A percentile compares a stretch with the other conserved stretches of the same genome.
phyloP scores from a whole-genome alignment of 75 land plant genomes.

The Pinus taeda region DNA sequence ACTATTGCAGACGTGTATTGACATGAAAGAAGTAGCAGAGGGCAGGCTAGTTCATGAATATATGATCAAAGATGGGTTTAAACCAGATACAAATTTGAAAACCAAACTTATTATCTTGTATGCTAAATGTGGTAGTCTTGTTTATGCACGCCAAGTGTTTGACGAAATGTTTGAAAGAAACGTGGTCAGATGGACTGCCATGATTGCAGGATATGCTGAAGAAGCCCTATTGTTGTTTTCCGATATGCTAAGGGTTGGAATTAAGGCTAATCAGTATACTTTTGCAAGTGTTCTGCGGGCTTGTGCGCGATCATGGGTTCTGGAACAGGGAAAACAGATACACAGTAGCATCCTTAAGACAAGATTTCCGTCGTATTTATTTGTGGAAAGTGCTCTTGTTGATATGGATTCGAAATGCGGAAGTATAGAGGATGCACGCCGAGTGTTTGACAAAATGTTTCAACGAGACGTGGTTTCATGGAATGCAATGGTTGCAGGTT shows the following conservation, averaged over 20 bases:
- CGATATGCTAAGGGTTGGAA: conserved; percentile 22
- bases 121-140: neutral
- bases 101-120: neutral
- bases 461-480: conserved; percentile 45
- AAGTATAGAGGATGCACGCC: conserved; percentile 20
- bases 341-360: conserved; percentile 18
- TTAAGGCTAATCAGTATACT: neutral
- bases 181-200: conserved; percentile 33
- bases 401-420: conserved; percentile 37
- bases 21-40: neutral
- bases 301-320: conserved; percentile 8
- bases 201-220: conserved; percentile 21
- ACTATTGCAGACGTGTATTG: neutral
- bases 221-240: conserved; percentile 30
- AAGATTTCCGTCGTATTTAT: conserved; percentile 11
- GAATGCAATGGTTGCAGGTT: conserved; percentile 46
- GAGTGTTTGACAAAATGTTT: conserved; percentile 40
- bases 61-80: conserved; percentile 6
- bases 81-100: conserved; percentile 6
- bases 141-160: neutral
- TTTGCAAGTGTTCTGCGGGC: neutral
- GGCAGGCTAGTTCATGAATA: conserved; percentile 1
- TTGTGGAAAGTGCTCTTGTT: conserved; percentile 34
- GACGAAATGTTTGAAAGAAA: neutral
- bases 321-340: conserved; percentile 25